Percentiles rank a stretch among this genome's conserved stretches.
Conservation (phyloP, 1,139 yeast genomes). For the Eremothecium coryli region DNA sequence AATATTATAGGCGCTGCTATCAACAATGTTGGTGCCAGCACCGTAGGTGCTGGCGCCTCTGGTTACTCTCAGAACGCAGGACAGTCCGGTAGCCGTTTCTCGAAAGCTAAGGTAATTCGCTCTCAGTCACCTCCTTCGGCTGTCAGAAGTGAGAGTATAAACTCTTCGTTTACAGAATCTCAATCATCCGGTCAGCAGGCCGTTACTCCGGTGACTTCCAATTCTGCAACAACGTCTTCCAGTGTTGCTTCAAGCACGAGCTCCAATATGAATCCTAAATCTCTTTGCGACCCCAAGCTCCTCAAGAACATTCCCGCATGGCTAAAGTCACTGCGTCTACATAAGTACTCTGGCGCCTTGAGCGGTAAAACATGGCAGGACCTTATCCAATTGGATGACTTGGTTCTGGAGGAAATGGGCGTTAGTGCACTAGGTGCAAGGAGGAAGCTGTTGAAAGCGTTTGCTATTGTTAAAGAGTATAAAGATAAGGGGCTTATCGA, state of each 20-base stretch:
- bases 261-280: constrained; percentile 40
- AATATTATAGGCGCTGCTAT: constrained; percentile 5
- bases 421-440: constrained; percentile 93
- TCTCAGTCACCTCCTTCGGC: constrained; percentile 3
- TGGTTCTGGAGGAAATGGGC: constrained; percentile 64
- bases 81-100: constrained; percentile 12
- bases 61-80: constrained; percentile 6
- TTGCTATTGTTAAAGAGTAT: constrained; percentile 61
- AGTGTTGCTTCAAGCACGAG: constrained; percentile 10
- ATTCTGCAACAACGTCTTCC: constrained; percentile 1
- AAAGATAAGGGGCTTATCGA: constrained; percentile 32
- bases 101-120: constrained; percentile 9
- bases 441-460: constrained; percentile 82
- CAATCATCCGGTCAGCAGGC: constrained; percentile 1
- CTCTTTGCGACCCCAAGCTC: constrained; percentile 54
- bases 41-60: constrained; percentile 6
- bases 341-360: constrained; percentile 83
- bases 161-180: constrained; percentile 2
- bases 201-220: constrained; percentile 3
- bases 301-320: constrained; percentile 81
- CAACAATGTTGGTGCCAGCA: constrained; percentile 3
- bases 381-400: constrained; percentile 62
- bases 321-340: constrained; percentile 81
- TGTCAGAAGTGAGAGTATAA: background rate
- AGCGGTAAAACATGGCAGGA: constrained; percentile 72